phyloP scores from a whole-genome alignment of 306 rosid species.

The Sophora flavescens region DNA sequence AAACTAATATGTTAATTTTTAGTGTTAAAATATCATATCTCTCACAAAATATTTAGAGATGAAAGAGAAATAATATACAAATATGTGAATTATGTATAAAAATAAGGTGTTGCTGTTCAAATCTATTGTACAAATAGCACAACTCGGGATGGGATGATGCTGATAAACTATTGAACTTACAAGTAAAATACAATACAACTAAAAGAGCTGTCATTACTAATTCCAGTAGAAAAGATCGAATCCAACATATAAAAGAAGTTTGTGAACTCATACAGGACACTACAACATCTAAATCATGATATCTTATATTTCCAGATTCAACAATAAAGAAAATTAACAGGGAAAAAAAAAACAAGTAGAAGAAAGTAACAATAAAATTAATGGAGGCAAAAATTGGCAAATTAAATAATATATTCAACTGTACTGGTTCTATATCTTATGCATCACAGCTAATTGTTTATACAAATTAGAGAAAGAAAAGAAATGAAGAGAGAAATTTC shows the following conservation, averaged over 20 bases:
- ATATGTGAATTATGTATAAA: no score
- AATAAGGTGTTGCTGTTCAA: no score
- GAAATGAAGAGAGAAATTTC: slow-evolving; percentile 15
- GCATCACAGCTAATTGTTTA: slow-evolving; percentile 63
- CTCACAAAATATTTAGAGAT: no score
- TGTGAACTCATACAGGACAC: slow-evolving; percentile 1
- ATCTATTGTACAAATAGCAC: no score
- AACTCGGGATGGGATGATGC: slow-evolving; percentile 37
- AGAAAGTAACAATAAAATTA: neutral
- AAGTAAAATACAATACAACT: slow-evolving; percentile 22
- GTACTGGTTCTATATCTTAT: slow-evolving; percentile 63
- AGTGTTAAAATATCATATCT: no score
- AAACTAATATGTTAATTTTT: no score
- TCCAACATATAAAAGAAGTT: neutral
- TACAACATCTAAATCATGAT: slow-evolving; percentile 29
- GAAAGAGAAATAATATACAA: no score
- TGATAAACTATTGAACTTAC: slow-evolving; percentile 24
- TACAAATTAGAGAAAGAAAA: slow-evolving; percentile 50
- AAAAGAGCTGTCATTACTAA: slow-evolving; percentile 47
- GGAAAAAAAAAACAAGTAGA: neutral
- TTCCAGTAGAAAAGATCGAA: slow-evolving; percentile 8
- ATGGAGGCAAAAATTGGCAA: slow-evolving; percentile 40
- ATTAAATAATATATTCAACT: slow-evolving; percentile 54
- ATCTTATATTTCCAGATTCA: slow-evolving; percentile 18
- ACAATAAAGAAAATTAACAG: neutral